Percentiles rank a stretch among this genome's conserved stretches.
Evolutionary conservation across 805 yeast species (phyloP).

Genomic region (Ogataea trehaloabstinens): DNA sequence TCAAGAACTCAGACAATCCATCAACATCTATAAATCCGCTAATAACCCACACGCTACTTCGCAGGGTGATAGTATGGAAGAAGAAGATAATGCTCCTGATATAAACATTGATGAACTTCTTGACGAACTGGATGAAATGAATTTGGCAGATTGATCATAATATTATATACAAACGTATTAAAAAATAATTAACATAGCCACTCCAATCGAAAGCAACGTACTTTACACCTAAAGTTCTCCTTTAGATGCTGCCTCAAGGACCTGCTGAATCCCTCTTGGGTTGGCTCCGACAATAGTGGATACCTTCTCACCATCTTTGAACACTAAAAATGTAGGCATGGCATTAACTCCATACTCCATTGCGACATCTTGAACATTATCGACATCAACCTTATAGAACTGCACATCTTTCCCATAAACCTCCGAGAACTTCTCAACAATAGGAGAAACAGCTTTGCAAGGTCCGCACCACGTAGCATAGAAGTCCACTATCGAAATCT

Average conservation of each 20-base stretch:
- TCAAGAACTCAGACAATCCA: slow-evolving; percentile 84
- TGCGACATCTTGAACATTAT: slow-evolving; percentile 58
- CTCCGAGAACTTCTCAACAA: slow-evolving; percentile 43
- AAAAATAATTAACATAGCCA: too few relatives aligned
- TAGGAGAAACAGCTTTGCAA: slow-evolving; percentile 69
- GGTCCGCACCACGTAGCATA: slow-evolving; percentile 80
- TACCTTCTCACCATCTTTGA: slow-evolving; percentile 57
- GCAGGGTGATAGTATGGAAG: slow-evolving; percentile 40
- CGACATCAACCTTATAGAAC: slow-evolving; percentile 73
- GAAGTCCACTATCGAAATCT: slow-evolving; percentile 58
- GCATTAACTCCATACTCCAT: slow-evolving; percentile 60
- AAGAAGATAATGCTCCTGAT: slow-evolving; percentile 78
- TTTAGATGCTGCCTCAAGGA: slow-evolving; percentile 24
- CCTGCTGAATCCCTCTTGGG: slow-evolving; percentile 35
- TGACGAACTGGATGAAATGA: slow-evolving; percentile 94
- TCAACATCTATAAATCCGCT: slow-evolving; percentile 79
- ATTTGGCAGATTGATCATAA: slow-evolving; percentile 54
- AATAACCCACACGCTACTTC: slow-evolving; percentile 18
- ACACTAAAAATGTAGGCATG: slow-evolving; percentile 72
- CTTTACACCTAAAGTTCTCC: slow-evolving; percentile 9
- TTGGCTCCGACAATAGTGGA: slow-evolving; percentile 68
- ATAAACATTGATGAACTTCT: slow-evolving; percentile 88
- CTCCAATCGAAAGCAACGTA: too few relatives aligned
- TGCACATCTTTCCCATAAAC: slow-evolving; percentile 45
- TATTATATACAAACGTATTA: neutral